Evolutionary conservation across 2,329 filamentous ascomycete species (phyloP), one percentile per base, ranked within the genome.

Genomic region (Alternaria gansuensis): DNA sequence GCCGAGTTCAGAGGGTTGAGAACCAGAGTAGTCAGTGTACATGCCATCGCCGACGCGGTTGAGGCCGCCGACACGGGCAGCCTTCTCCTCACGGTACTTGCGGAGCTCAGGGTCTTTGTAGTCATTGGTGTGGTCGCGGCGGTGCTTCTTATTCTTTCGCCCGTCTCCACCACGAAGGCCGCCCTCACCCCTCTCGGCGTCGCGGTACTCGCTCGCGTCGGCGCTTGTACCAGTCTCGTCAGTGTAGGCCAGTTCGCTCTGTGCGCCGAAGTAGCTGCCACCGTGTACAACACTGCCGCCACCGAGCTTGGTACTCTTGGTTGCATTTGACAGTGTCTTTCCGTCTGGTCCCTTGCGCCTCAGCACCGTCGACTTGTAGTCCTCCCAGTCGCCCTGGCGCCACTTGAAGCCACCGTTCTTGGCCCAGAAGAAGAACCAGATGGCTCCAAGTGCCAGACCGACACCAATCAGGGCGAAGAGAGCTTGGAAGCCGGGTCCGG

Each of bases 391-490:
- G 34, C 87, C 84, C 63, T 96, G 51, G 82, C 85, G 85, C 84
- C 93, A 98, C 64, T 90, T 82, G 81, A 98, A 97, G 13, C 95
- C 95, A 62, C 95, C 95, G 70, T 98, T 97, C 80, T 91, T 94
- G 57, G 94, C 94, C 90, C 92, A 96, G 69, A 78, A 96, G 85
- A 99, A 98, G 85, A 99, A 97, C 93, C 95, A 99, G 73, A 98
- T 92, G 24, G 84, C 86, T 0, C 83, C 85, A 3, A 91, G 59
- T 24, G 95, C 90, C 74, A 98, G 90, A 31, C 81, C 87, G 0
- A 88, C 88, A 33, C 91, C 92, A 51, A 98, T 87, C 17, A 97
- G 77, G 10, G 91, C 94, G 75, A 98, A 97, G 1, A 98, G 82
- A 0, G 90, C 89, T 74, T 98, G 91, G 69, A 97, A 87, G 58